Base-by-base conservation (phyloP, 176 grass and related monocot genomes). In the Ampelocalamus luodianensis region DNA sequence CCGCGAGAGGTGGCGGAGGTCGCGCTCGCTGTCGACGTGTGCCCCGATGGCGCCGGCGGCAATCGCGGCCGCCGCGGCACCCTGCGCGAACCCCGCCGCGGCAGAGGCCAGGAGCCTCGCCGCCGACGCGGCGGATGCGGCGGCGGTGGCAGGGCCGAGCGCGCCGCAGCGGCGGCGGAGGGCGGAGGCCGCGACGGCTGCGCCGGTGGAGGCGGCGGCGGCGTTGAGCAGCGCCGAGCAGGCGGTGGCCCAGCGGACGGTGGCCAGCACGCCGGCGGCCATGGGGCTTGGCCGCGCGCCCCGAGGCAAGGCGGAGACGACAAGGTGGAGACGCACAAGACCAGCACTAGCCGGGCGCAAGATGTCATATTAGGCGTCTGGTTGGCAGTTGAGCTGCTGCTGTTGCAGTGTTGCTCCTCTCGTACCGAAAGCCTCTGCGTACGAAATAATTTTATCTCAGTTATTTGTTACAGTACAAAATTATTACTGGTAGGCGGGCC, bases 181-280 rank as follows among this genome's bases (percentile, higher is more conserved):
- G n/a, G 88, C 79, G 53, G 74, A 15, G 26, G 67, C 61, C 6
- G 83, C 78, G 66, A 92, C 79, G 71, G 72, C 80, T 23, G 85
- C 82, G 46, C 87, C 79, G 12, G 89, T 40, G 85, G 48, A 45
- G 17, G 88, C 44, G 0, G 82, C 75, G 8, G 86, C 66, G 67
- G 66, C 79, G 92, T 92, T 94, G 77, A 94, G 87, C 75, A 91
- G 68, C 77, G 74, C 66, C 39, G 84, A 86, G 84, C 90, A 87
- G 22, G 73, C 68, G 65, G 90, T 92, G 40, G 92, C 65, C 54
- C 82, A 76, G 32, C 89, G 69, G 32, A 94, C 66, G 46, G 87
- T 85, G 42, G 72, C 84, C 54, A 94, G 59, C 55, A 92, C 79
- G 59, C 56, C 56, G 71, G 83, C 49, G 3, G 66, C 77, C 87